Evolutionary conservation across 495 filamentous ascomycete genomes (phyloP), one percentile per base, ranked within the genome.

Genomic region (Talaromyces proteolyticus): DNA sequence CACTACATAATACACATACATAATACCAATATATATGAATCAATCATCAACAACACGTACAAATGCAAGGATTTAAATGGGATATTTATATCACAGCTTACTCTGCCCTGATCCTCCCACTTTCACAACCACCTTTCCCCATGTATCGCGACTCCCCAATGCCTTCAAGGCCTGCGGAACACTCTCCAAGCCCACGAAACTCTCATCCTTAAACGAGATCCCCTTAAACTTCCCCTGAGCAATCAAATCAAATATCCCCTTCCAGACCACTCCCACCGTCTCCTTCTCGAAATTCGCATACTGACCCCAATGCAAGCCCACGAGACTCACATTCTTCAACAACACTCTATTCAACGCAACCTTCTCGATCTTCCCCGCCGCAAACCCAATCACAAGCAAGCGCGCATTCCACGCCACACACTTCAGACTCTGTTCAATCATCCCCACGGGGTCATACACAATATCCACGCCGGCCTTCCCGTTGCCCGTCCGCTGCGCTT

Each of bases 51-150:
- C 81, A 21, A 97, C n/a, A n/a, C n/a, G n/a, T n/a, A n/a, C n/a
- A n/a, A n/a, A n/a, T n/a, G n/a, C n/a, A n/a, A n/a, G n/a, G n/a
- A n/a, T n/a, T n/a, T n/a, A n/a, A n/a, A n/a, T n/a, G n/a, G n/a
- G n/a, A n/a, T n/a, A n/a, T n/a, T n/a, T n/a, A n/a, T n/a, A n/a
- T n/a, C n/a, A n/a, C n/a, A n/a, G n/a, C n/a, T n/a, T n/a, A n/a
- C n/a, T n/a, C n/a, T n/a, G n/a, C n/a, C n/a, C n/a, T n/a, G n/a
- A n/a, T n/a, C n/a, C n/a, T n/a, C n/a, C n/a, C n/a, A n/a, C 76
- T 66, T 87, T 87, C 3, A 96, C 86, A 1, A 97, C 89, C 2
- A 96, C 92, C 77, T 97, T 97, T 0, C 92, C 92, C 92, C 92
- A 97, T 0, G 89, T 95, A 57, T 86, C 89, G 41, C 92, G 72